Conservation (phyloP, 257 asterid species). For the Datura wrightii region DNA sequence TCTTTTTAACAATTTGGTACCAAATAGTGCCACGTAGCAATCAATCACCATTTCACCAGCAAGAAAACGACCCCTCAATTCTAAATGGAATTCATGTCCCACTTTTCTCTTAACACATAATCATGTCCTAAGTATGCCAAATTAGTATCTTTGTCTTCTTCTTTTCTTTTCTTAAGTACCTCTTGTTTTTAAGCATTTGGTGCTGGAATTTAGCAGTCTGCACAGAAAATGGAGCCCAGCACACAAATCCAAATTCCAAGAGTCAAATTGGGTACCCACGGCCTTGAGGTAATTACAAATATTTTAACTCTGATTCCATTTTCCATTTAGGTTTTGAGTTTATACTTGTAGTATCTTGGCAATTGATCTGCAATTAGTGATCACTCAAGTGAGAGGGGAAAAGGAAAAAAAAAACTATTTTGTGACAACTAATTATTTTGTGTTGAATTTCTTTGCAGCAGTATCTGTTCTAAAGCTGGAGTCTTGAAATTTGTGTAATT, state of each 20-base stretch:
- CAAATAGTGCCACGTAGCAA: not conserved
- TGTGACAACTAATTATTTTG: not conserved
- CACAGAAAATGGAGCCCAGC: constrained; percentile 22
- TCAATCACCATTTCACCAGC: not conserved
- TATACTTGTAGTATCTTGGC: not conserved
- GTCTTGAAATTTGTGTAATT: not conserved
- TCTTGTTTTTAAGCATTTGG: not conserved
- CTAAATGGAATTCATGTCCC: not conserved
- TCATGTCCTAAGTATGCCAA: not conserved
- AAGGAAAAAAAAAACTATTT: not conserved
- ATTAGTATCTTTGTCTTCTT: not conserved
- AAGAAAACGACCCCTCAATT: not conserved
- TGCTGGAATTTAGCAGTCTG: not conserved
- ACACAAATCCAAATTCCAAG: constrained; percentile 49
- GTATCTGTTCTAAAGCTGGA: not conserved
- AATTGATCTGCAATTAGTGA: not conserved
- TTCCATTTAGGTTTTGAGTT: not conserved
- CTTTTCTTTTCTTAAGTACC: not conserved
- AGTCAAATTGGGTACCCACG: constrained; percentile 62
- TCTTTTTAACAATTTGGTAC: too few species aligned
- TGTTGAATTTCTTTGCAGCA: not conserved
- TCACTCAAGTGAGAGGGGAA: not conserved
- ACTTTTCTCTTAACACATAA: not conserved
- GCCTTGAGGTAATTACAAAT: constrained; percentile 50
- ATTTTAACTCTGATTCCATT: not conserved